Conservation (phyloP, 768 basidiomycete species). For the Strobilomyces echinocephalus region DNA sequence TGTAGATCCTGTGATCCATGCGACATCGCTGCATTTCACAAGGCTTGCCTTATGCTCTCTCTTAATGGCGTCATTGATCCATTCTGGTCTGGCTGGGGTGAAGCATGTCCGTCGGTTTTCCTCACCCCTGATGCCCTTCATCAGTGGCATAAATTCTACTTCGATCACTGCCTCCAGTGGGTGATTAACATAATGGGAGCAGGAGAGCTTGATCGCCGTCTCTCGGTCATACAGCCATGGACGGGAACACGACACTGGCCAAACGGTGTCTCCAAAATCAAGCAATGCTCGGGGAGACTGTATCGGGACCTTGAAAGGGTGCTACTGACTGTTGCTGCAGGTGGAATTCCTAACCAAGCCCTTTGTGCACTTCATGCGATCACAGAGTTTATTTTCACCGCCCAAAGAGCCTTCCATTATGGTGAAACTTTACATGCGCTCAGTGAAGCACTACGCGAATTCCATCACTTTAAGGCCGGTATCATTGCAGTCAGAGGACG, state of each 20-base stretch:
- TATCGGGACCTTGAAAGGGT: slow-evolving; percentile 8
- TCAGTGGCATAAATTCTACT: slow-evolving; percentile 17
- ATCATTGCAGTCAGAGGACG: slow-evolving; percentile 2
- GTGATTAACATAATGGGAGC: slow-evolving; percentile 1
- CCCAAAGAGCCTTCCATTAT: slow-evolving; percentile 21
- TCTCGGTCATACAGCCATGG: slow-evolving; percentile 21
- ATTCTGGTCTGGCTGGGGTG: not conserved
- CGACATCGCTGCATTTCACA: not conserved
- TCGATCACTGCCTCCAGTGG: slow-evolving; percentile 16
- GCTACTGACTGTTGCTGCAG: not conserved
- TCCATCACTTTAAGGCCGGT: slow-evolving; percentile 8
- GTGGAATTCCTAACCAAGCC: slow-evolving; percentile 23
- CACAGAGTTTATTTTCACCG: slow-evolving; percentile 36
- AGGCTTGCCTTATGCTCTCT: not conserved
- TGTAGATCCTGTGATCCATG: not conserved
- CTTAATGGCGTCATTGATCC: not conserved
- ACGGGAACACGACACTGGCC: slow-evolving; percentile 1
- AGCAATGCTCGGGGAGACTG: slow-evolving; percentile 3
- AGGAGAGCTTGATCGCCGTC: slow-evolving; percentile 19
- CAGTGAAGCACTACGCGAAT: not conserved
- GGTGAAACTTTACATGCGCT: not conserved
- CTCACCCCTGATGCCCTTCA: not conserved
- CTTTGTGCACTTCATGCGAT: slow-evolving; percentile 32
- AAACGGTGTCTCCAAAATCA: slow-evolving; percentile 4
- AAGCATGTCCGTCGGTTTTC: not conserved